Evolutionary conservation across 1,139 yeast genomes (phyloP), one percentile per base, ranked within the genome.

Genomic region (Yarrowia galli): DNA sequence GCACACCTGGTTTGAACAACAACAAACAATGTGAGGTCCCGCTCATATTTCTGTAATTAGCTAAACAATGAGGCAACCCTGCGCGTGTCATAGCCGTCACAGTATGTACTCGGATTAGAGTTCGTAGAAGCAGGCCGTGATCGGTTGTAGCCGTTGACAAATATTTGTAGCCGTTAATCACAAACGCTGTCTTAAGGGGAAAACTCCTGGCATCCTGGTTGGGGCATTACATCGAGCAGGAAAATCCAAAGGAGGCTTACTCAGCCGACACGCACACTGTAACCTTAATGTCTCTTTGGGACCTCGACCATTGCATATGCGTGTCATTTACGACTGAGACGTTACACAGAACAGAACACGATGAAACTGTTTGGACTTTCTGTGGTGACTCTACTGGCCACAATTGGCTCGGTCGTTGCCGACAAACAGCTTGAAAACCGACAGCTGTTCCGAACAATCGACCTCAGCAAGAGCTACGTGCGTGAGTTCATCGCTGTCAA

Each of bases 391-490:
- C 22, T 40, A 54, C 46, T 54, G 46, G 61, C 61, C 64, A 18
- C 51, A 40, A 40, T 58, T 32, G 49, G 49, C 51, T 42, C 64
- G 18, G 64, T 43, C 16, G 38, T 32, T 20, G 64, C 64, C 40
- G 64, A 58, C 42, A 58, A 58, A 18, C 66, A 61, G 56, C 56
- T 61, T 10, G 66, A 61, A 36, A 61, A 61, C 46, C 56, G 54
- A n/a, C 43, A 61, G 32, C 25, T 61, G 56, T 36, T 61, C 45
- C 56, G 66, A 46, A 72, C 74, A 15, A 74, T 92, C 54, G 97
- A 92, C 74, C 82, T 92, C 68, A 76, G 85, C 42, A 86, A 85
- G 72, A 80, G 93, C 8, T 93, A 89, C 75, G 83, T 87, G 67
- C 86, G 85, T 72, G 97, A 91, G 75, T 80, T 85, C 16, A 80